phyloP scores from a whole-genome alignment of 148 eudicot species.

The Polygonum aviculare region DNA sequence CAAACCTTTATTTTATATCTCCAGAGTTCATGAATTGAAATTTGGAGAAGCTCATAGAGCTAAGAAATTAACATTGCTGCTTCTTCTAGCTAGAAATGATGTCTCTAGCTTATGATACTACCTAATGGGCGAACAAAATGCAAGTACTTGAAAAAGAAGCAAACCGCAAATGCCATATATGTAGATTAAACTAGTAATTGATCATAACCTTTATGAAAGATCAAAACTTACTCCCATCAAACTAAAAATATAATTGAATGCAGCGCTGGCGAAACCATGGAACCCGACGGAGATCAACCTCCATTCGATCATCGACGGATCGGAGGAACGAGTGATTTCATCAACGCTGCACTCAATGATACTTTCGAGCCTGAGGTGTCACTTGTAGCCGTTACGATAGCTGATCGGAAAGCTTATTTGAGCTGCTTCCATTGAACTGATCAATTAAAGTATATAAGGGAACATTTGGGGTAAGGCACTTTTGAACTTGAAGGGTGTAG shows the following conservation, averaged over 20 bases:
- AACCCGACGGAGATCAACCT: neutral
- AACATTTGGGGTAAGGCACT: neutral
- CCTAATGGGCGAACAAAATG: no score
- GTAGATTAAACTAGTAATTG: no score
- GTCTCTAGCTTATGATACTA: no score
- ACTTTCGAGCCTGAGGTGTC: neutral
- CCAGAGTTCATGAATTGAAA: no score
- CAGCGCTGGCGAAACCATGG: neutral
- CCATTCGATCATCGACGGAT: neutral
- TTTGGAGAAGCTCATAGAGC: no score
- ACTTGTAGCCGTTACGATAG: neutral
- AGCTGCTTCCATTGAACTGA: no score
- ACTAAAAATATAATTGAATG: neutral
- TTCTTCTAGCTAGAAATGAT: no score
- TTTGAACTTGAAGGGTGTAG: neutral
- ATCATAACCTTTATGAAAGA: neutral
- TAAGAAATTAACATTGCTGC: no score
- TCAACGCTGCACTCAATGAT: constrained; percentile 10
- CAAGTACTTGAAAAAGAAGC: neutral
- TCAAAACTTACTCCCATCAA: neutral
- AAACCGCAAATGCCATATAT: neutral
- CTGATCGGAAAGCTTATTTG: neutral
- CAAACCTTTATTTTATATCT: no score
- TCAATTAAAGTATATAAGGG: neutral
- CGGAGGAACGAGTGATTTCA: neutral